Conservation (phyloP, 2,329 filamentous ascomycete genomes). For the Paracorniculantispora psalliotae region DNA sequence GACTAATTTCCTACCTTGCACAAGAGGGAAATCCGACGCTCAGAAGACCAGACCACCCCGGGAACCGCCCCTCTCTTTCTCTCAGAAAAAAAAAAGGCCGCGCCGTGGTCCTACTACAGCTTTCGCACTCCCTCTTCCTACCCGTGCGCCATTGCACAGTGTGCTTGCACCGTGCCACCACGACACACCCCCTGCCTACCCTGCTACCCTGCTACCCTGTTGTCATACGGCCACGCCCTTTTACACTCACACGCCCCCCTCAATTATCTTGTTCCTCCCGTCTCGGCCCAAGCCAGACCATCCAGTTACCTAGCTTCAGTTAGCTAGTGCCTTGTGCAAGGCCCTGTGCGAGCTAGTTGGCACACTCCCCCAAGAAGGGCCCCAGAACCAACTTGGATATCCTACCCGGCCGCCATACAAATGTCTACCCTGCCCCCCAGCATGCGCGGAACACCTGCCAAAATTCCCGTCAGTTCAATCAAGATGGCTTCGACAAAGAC, state of each 20-base stretch:
- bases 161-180: conserved; percentile 7
- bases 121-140: neutral
- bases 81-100: neutral
- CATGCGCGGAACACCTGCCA: conserved; percentile 46
- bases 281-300: neutral
- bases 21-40: neutral
- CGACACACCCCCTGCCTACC: conserved; percentile 1
- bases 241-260: conserved; percentile 2
- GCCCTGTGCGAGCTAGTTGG: neutral
- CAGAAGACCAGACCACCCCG: conserved; percentile 6
- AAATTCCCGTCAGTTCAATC: conserved; percentile 40
- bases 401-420: conserved; percentile 40
- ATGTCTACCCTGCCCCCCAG: conserved; percentile 64
- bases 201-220: neutral
- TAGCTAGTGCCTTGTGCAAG: conserved; percentile 3
- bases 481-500: conserved; percentile 59
- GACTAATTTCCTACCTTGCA: conserved; percentile 10
- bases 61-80: neutral
- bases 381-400: conserved; percentile 1
- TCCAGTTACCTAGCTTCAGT: conserved; percentile 3
- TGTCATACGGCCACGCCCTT: neutral
- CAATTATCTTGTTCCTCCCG: neutral
- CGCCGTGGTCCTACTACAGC: neutral
- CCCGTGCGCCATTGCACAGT: conserved; percentile 6
- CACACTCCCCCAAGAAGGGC: neutral